Conservation (phyloP, 345 rosid genomes). For the Clausena lansium region DNA sequence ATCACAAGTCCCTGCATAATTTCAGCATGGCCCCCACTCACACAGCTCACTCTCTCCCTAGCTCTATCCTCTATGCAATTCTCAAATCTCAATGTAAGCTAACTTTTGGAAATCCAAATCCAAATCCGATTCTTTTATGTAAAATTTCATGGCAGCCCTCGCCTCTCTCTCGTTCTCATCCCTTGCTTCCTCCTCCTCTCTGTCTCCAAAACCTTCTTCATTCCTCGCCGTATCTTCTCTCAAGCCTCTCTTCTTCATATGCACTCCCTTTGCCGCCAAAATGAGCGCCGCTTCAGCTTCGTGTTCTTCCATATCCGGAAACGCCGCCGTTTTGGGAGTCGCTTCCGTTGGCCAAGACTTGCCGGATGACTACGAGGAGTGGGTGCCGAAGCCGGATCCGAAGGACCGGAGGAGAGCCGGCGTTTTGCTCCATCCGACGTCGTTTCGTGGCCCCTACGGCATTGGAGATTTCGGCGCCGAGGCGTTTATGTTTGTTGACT, state of each 20-base stretch:
- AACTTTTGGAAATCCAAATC: neutral
- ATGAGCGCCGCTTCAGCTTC: neutral
- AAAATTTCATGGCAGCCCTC: conserved; percentile 23
- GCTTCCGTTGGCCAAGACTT: conserved; percentile 59
- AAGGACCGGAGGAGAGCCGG: conserved; percentile 64
- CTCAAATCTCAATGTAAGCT: neutral
- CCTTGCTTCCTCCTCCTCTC: neutral
- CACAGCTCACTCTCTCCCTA: neutral
- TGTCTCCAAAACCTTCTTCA: neutral
- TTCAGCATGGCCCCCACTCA: no score
- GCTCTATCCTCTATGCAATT: neutral
- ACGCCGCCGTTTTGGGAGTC: conserved; percentile 23
- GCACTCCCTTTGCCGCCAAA: neutral
- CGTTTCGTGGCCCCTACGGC: conserved; percentile 74
- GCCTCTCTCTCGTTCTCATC: neutral
- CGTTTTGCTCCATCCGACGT: conserved; percentile 89
- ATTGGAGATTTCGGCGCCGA: conserved; percentile 87
- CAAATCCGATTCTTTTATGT: neutral
- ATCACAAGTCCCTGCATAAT: neutral
- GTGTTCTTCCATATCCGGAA: neutral
- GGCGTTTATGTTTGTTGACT: conserved; percentile 75
- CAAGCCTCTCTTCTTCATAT: neutral
- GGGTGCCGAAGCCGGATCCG: conserved; percentile 52
- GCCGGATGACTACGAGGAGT: conserved; percentile 54
- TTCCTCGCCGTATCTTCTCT: neutral